Evolutionary conservation across 2,329 filamentous ascomycete genomes (phyloP), one percentile per base, ranked within the genome.

Genomic region (Tolypocladium inflatum): DNA sequence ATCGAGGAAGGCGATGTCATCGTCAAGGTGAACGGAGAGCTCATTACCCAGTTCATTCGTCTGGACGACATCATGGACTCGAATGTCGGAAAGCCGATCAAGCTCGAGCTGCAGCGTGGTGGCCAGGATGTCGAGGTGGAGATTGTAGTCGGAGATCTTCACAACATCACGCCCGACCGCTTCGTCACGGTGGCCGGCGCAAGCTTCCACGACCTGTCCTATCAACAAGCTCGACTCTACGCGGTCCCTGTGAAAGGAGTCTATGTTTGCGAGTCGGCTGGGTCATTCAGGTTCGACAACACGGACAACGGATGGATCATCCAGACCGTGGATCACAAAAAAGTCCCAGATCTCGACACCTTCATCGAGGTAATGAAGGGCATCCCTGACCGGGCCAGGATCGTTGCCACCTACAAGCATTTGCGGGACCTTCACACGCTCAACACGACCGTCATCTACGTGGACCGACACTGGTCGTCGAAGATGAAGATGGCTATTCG

Each of bases 371-470:
- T 97, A 58, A 89, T 97, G 83, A 91, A 90, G 74, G 80, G 74
- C 30, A 95, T 99, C 57, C 91, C 94, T 1, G 87, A 89, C 74
- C 83, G 80, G 68, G 84, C 91, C 37, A 84, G 94, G 57, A 88
- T 99, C 13, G 93, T 97, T 37, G 88, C 97, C 58, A 94, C 90
- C 9, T 99, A 97, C 77, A 94, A 95, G 74, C 93, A 99, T 71
- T 86, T 99, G 42, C 83, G 93, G 58, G 95, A 99, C 70, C 79
- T 99, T 58, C 94, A 99, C 73, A 97, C 93, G 0, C 82, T 95
- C 57, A 92, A 96, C 72, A 99, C 94, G 1, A 90, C 88, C 59
- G 93, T 99, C 69, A 83, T 97, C 63, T 88, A 94, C 63, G 84
- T 99, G 57, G 94, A 99, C 72, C 86, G 94, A 50, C 94, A 99